Percentiles rank a stretch among this genome's conserved stretches.
Conservation (phyloP, 345 rosid genomes). For the Heritiera fomes region DNA sequence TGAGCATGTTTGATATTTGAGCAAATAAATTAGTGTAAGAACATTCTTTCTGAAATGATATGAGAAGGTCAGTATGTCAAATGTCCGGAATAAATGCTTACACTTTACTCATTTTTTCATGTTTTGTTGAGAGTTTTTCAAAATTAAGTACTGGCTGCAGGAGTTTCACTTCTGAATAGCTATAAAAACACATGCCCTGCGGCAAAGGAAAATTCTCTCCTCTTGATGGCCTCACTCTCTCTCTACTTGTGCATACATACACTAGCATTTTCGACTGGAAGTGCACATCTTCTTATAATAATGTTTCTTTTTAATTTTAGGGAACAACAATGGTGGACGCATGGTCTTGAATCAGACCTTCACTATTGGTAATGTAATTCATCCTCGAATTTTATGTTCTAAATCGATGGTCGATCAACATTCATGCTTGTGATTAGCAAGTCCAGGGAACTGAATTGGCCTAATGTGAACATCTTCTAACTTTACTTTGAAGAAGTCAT, state of each 20-base stretch:
- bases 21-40: neutral
- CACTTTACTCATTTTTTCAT: no score
- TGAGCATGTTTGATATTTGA: neutral
- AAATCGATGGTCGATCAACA: neutral
- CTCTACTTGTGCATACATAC: neutral
- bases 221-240: neutral
- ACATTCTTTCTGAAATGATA: neutral
- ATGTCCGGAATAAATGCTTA: neutral
- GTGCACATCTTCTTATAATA: no score
- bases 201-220: neutral
- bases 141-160: neutral
- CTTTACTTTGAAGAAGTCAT: neutral
- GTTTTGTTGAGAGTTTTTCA: neutral
- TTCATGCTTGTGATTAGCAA: no score
- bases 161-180: neutral
- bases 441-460: neutral
- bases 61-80: neutral
- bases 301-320: slow-evolving; percentile 34
- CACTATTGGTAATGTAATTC: slow-evolving; percentile 58
- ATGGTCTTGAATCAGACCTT: slow-evolving; percentile 94
- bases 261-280: neutral
- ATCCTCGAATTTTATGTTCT: neutral
- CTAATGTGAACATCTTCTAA: neutral
- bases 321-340: slow-evolving; percentile 69
- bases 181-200: neutral